Base-by-base conservation (phyloP, 352 stramenopile genomes). In the Phytophthora kernoviae region DNA sequence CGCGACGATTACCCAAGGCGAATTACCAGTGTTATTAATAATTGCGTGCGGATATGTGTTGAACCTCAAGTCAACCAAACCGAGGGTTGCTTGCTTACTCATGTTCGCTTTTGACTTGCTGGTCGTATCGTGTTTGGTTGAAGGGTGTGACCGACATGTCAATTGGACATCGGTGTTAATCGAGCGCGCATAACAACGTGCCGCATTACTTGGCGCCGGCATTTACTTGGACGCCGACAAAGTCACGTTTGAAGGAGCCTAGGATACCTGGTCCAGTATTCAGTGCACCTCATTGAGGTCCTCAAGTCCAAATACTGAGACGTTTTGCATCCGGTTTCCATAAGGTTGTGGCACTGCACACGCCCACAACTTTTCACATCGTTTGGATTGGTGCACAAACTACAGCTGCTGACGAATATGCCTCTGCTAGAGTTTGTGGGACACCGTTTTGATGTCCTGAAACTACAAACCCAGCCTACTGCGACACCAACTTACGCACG, bases 251-350 rank as follows among this genome's bases (percentile, higher is more conserved):
- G n/a, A n/a, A n/a, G n/a, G n/a, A n/a, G n/a, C n/a, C n/a, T n/a
- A n/a, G n/a, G n/a, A n/a, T n/a, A n/a, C n/a, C n/a, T n/a, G n/a
- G n/a, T n/a, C n/a, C n/a, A n/a, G n/a, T n/a, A n/a, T n/a, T n/a
- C n/a, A n/a, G n/a, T n/a, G n/a, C n/a, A n/a, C n/a, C n/a, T n/a
- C n/a, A n/a, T n/a, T n/a, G n/a, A n/a, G n/a, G n/a, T n/a, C n/a
- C n/a, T 30, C 24, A 30, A 30, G 24, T 30, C 24, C 24, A 30
- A 30, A 3, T 17, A 17, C 46, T 63, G 56, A 48, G 47, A 64
- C 47, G 47, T 64, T 64, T 58, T 46, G 12, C 20, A 63, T 63
- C 46, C 47, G 39, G 46, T 63, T 55, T 1, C 54, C 45, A 62
- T 62, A 50, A 34, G 54, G 54, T 21, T 43, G 7, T 4, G 26